Evolutionary conservation across 257 asterid species (phyloP).

Genomic region (Hygrophila difformis): DNA sequence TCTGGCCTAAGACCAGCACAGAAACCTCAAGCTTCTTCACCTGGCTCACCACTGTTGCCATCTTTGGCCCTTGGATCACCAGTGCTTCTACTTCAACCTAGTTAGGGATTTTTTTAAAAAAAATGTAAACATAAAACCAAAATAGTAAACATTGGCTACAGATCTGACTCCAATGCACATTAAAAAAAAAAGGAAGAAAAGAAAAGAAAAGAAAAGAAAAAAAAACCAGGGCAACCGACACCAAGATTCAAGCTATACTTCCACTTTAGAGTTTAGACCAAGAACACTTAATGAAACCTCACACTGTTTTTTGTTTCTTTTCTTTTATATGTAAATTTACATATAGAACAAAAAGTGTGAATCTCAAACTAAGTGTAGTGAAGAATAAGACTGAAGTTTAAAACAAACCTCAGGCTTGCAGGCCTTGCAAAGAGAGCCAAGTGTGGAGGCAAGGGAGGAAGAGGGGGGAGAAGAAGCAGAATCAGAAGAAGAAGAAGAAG

Average conservation of each 20-base stretch:
- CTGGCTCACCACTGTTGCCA: slow-evolving; percentile 69
- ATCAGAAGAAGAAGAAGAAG: slow-evolving; percentile 25
- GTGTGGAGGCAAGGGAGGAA: slow-evolving; percentile 53
- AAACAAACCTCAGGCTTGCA: slow-evolving; percentile 66
- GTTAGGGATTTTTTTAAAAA: neutral
- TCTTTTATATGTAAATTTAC: no score
- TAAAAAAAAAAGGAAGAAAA: neutral
- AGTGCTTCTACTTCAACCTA: slow-evolving; percentile 89
- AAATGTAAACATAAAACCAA: no score
- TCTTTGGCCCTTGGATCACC: slow-evolving; percentile 68
- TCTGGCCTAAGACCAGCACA: slow-evolving; percentile 75
- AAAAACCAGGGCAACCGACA: neutral
- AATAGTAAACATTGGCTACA: neutral
- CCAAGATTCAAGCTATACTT: no score
- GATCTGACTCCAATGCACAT: neutral
- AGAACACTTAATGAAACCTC: no score
- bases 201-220: neutral
- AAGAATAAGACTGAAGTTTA: neutral
- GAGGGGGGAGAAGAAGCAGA: slow-evolving; percentile 27
- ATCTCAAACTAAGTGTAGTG: neutral
- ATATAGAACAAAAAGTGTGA: no score
- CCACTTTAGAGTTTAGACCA: no score
- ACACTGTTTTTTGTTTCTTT: no score
- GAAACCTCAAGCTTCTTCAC: slow-evolving; percentile 87
- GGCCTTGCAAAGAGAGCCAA: slow-evolving; percentile 71